A percentile compares a stretch with the other conserved stretches of the same genome.
phyloP scores from a whole-genome alignment of 768 basidiomycete species.

The Termitomyces sp. region DNA sequence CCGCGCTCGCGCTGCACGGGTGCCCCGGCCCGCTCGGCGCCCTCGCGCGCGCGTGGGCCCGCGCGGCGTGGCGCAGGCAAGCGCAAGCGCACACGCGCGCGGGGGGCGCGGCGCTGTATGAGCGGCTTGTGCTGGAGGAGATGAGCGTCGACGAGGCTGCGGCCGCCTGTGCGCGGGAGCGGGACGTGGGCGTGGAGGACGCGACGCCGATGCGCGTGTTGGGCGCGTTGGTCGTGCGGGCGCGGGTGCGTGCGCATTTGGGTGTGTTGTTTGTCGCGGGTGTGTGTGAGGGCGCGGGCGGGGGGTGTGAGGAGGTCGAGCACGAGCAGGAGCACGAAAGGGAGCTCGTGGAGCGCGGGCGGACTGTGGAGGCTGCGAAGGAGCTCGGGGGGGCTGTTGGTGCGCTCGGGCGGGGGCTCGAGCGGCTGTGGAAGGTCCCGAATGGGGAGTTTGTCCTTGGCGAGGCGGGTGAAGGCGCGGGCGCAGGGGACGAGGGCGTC shows the following conservation, averaged over 20 bases:
- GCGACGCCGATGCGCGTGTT: conserved; percentile 43
- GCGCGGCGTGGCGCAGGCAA: conserved; percentile 24
- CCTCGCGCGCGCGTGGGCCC: conserved; percentile 35
- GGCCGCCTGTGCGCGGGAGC: conserved; percentile 19
- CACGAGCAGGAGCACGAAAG: no score
- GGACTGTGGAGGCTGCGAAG: conserved; percentile 51
- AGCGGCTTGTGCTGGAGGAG: conserved; percentile 48
- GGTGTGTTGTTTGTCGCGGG: conserved; percentile 46
- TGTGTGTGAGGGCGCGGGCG: conserved; percentile 27
- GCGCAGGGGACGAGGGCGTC: conserved; percentile 31
- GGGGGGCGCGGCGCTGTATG: conserved; percentile 29
- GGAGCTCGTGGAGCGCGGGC: conserved; percentile 31
- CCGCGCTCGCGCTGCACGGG: conserved; percentile 48
- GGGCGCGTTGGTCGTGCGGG: conserved; percentile 42
- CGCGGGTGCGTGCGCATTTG: conserved; percentile 47
- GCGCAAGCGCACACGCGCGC: conserved; percentile 31
- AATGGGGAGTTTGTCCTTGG: no score
- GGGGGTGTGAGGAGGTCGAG: no score
- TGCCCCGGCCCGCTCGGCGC: conserved; percentile 23
- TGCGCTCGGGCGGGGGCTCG: conserved; percentile 48
- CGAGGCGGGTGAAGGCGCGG: conserved; percentile 14
- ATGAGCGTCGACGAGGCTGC: conserved; percentile 51
- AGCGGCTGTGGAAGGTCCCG: conserved; percentile 44
- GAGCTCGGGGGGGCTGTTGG: conserved; percentile 57
- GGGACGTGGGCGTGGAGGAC: conserved; percentile 12